These are phyloP conservation scores for Lophium mytilinum DNA, from an alignment of 495 filamentous ascomycete genomes.

Conservation along the genomic window DNA sequence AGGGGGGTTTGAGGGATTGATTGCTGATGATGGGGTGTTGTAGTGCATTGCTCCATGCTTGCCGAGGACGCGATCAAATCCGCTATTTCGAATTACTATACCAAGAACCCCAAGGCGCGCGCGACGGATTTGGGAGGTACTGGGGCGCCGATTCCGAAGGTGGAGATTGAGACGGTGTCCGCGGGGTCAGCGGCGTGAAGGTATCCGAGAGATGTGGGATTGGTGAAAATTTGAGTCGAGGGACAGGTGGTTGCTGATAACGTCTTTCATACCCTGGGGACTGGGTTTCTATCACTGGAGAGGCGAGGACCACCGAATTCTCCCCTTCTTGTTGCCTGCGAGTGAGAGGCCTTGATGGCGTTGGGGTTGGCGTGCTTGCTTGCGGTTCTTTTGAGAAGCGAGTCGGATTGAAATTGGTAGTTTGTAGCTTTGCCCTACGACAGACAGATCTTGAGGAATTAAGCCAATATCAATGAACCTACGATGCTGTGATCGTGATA, in stretches of 20 bases:
- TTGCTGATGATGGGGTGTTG: background rate
- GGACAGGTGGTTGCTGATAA: background rate
- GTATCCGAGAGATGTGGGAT: background rate
- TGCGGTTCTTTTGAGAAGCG: background rate
- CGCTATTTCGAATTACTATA: constrained; percentile 97
- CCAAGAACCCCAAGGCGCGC: constrained; percentile 77
- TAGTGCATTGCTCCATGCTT: constrained; percentile 97
- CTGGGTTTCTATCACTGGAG: background rate
- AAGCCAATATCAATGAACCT: background rate
- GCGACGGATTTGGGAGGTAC: constrained; percentile 69
- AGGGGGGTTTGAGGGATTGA: background rate
- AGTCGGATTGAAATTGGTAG: background rate
- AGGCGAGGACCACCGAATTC: background rate
- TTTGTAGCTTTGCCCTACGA: background rate
- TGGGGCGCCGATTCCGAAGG: constrained; percentile 42
- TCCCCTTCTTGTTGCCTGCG: background rate
- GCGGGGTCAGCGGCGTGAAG: constrained; percentile 11
- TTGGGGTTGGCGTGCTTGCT: background rate
- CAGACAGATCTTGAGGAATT: background rate
- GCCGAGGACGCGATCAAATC: constrained; percentile 99
- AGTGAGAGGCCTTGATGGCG: background rate
- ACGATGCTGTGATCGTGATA: background rate
- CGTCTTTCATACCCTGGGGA: background rate
- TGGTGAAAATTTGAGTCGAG: constrained; percentile 5
- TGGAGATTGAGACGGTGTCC: constrained; percentile 36